Conservation (phyloP, 148 eudicot species). For the Fagopyrum esculentum region DNA sequence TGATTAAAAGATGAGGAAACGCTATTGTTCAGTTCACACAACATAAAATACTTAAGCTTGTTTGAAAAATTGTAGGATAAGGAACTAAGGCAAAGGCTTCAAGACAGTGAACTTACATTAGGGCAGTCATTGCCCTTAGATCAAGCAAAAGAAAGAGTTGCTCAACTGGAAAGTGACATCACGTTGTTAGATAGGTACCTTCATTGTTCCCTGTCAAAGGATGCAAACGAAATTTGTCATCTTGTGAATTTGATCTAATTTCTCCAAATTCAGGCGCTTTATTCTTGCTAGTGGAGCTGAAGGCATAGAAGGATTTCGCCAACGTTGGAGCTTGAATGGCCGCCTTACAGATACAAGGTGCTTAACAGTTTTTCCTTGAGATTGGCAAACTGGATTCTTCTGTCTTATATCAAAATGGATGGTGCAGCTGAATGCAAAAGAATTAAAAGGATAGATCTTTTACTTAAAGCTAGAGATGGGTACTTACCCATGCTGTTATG, state of each 20-base stretch:
- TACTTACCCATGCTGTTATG: neutral
- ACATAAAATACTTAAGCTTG: neutral
- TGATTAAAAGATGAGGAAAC: neutral
- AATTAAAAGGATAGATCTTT: neutral
- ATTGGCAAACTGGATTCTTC: neutral
- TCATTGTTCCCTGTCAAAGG: neutral
- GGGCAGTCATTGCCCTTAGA: slow-evolving; percentile 81
- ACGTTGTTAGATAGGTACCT: slow-evolving; percentile 73
- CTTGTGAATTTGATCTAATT: neutral
- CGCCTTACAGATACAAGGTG: slow-evolving; percentile 76
- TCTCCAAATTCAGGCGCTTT: slow-evolving; percentile 50
- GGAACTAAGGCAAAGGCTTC: slow-evolving; percentile 75
- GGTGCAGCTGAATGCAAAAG: neutral
- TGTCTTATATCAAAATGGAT: neutral
- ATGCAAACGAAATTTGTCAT: neutral
- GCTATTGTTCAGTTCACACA: neutral
- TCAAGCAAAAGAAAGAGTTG: slow-evolving; percentile 61
- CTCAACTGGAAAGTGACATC: slow-evolving; percentile 71
- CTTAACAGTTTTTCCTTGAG: neutral
- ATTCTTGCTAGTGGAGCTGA: slow-evolving; percentile 91
- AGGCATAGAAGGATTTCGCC: slow-evolving; percentile 88
- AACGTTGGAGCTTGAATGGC: slow-evolving; percentile 95
- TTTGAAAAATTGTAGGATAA: slow-evolving; percentile 52
- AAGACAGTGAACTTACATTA: slow-evolving; percentile 80
- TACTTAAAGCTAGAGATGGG: neutral